Evolutionary conservation across 495 filamentous ascomycete genomes (phyloP), one percentile per base, ranked within the genome.

Genomic region (Neurospora terricola): DNA sequence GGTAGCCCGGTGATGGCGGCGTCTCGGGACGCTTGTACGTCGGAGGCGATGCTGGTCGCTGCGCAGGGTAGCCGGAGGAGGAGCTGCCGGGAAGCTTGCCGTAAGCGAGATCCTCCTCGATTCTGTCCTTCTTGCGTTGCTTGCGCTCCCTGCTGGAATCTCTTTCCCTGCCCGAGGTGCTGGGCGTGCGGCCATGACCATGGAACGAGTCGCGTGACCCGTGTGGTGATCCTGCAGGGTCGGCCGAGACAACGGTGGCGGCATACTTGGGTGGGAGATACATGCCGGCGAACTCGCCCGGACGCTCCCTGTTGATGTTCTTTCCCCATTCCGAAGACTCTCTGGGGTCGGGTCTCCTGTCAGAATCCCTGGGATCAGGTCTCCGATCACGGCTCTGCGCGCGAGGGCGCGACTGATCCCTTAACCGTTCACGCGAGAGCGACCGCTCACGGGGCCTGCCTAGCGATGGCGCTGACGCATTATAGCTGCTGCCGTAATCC

Each of bases 31-130:
- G 75, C 45, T 77, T 76, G 38, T 79, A 75, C 75, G 77, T 80
- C 66, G 75, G 73, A 16, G 76, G 77, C 18, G 42, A 45, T 7
- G 42, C 42, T 70, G 68, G 42, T 36, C 66, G 54, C 71, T 71
- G 70, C 34, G 70, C 69, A 12, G 39, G 59, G 37, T 69, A 42
- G 69, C 42, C 9, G 73, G 23, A 27, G 69, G 74, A 23, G 68
- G 38, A 36, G 23, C 21, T 45, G 3, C 73, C 75, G 23, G 78
- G 77, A 23, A 76, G 70, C 30, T 78, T 82, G 37, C 85, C 85
- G 75, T 86, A 86, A 11, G 85, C 85, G 1, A 86, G 76, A 71
- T 85, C 82, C 0, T 83, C 82, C 68, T 86, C 84, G 42, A 80
- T 71, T 73, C 81, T 81, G 30, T 83, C 80, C 75, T 80, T 81